These are phyloP conservation scores for Pseudogymnoascus sp. DNA, from an alignment of 2,329 filamentous ascomycete species.

Conservation along the genomic window DNA sequence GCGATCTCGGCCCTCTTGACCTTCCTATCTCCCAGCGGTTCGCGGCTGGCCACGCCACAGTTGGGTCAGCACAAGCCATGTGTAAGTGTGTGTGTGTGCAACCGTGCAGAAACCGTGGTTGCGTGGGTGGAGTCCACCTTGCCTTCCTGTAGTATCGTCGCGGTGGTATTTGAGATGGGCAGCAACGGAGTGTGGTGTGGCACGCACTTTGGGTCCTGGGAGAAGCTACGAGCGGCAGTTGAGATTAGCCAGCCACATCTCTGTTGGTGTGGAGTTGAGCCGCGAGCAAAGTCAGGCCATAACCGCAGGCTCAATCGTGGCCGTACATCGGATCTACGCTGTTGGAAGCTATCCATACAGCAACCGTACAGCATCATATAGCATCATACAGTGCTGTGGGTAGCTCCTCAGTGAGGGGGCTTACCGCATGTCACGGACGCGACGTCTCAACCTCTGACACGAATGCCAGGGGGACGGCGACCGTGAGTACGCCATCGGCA, in stretches of 20 bases:
- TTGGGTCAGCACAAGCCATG: not conserved
- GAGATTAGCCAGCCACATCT: not conserved
- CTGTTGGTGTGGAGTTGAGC: not conserved
- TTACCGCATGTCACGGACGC: not conserved
- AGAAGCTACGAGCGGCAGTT: not conserved
- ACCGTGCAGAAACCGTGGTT: not conserved
- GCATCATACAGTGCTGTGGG: not conserved
- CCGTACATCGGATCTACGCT: not conserved
- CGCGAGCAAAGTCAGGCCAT: not conserved
- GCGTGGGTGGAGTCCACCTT: not conserved
- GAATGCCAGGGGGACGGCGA: not conserved
- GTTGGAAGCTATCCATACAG: not conserved
- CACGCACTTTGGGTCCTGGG: not conserved
- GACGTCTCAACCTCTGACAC: not conserved
- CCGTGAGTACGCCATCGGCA: not conserved
- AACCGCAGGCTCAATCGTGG: not conserved
- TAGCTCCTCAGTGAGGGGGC: not conserved
- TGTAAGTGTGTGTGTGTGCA: not conserved
- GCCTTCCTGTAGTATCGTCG: not conserved
- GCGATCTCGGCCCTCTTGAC: not conserved
- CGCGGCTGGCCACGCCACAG: not conserved
- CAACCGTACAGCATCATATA: not conserved
- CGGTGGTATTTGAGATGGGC: conserved; percentile 1
- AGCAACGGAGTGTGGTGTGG: not conserved
- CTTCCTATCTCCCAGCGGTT: not conserved